Evolutionary conservation across 2,329 filamentous ascomycete genomes (phyloP), one percentile per base, ranked within the genome.

Genomic region (Nemania abortiva): DNA sequence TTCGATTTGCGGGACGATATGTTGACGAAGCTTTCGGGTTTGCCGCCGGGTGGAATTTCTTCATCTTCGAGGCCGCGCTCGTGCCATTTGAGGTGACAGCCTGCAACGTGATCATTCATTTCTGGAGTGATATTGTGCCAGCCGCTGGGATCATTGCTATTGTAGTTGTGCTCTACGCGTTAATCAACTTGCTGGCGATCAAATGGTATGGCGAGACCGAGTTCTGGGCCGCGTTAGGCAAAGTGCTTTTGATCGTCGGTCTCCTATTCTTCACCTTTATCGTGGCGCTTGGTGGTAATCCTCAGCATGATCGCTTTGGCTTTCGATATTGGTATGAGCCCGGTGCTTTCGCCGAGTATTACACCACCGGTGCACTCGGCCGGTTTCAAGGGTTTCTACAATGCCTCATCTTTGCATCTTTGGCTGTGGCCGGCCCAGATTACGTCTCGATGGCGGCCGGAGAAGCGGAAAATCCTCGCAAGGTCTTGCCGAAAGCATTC

Each of bases 241-340:
- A 94, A 78, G 87, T 94, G 2, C 74, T 94, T 1, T 84, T 94
- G 59, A 92, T 92, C 68, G 80, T 94, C 42, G 91, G 88, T 0
- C 84, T 95, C 59, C 86, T 95, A 73, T 74, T 89, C 71, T 95
- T 93, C 81, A 95, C 93, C 1, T 93, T 97, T 76, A 86, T 97
- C 72, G 89, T 90, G 72, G 95, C 96, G 90, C 82, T 96, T 0
- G 94, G 93, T 7, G 94, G 92, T 2, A 96, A 95, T 73, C 94
- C 94, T 0, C 78, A 89, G 0, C 84, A 87, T 45, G 91, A 95
- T 73, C 83, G 87, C 0, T 92, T 92, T 70, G 92, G 92, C 0
- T 95, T 95, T 77, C 86, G 88, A 29, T 89, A 87, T 78, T 91
- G 89, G 88, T 83, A 85, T 3, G 82, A 87, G 0, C 92, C 92